These are phyloP conservation scores for Plasmodium fragile DNA, from an alignment of 169 alveolate genomes.

Conservation along the genomic window DNA sequence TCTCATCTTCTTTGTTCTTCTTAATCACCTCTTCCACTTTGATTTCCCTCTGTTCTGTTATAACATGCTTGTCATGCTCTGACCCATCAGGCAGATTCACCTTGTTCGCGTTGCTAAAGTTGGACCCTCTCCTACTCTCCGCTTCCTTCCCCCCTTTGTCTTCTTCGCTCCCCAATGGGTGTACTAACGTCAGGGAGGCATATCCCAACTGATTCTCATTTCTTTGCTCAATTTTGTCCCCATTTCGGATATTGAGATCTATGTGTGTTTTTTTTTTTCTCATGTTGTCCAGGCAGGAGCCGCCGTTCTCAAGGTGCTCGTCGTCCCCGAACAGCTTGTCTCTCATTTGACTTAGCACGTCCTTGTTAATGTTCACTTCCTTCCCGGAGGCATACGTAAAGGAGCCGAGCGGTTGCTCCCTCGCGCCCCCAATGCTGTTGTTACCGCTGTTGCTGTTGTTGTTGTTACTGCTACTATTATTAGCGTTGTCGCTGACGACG, in stretches of 20 bases:
- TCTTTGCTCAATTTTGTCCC: background rate
- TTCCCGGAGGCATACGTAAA: conserved; percentile 65
- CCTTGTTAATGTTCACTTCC: conserved; percentile 29
- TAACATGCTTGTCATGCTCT: background rate
- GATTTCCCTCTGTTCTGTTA: no score
- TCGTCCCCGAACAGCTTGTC: conserved; percentile 18
- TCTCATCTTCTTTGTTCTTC: background rate
- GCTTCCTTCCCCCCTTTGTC: conserved; percentile 5
- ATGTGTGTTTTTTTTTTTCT: background rate
- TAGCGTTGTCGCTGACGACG: background rate
- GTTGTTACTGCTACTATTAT: background rate
- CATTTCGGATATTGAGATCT: background rate
- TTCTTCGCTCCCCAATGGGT: background rate
- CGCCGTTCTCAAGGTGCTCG: background rate
- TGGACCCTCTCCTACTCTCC: background rate
- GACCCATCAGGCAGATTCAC: background rate
- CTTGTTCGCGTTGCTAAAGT: background rate
- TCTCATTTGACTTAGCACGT: conserved; percentile 18
- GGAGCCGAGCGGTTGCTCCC: background rate
- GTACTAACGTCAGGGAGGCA: background rate
- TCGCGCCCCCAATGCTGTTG: background rate
- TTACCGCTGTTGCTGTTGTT: background rate
- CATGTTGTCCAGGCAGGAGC: background rate
- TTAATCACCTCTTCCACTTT: background rate
- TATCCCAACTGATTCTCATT: background rate